A percentile compares a stretch with the other conserved stretches of the same genome.
Conservation (phyloP, 2,329 filamentous ascomycete genomes). For the Fusarium chlamydosporum region DNA sequence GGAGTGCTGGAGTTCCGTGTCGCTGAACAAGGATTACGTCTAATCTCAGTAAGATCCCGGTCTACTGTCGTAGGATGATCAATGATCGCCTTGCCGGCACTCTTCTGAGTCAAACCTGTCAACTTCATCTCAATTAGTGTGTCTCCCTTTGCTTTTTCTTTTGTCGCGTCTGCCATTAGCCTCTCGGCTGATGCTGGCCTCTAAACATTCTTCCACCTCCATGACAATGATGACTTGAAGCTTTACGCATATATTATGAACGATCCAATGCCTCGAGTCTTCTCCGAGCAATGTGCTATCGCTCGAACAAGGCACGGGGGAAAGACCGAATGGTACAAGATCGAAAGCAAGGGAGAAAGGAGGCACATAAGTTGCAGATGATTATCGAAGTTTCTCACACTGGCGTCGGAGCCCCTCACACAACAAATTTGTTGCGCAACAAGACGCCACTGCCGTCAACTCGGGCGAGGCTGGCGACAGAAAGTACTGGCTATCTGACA, state of each 20-base stretch:
- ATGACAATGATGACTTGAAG: slow-evolving; percentile 12
- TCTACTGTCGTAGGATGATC: slow-evolving; percentile 42
- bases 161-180: slow-evolving; percentile 33
- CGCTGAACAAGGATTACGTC: slow-evolving; percentile 44
- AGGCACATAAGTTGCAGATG: slow-evolving; percentile 18
- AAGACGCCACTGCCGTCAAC: slow-evolving; percentile 41
- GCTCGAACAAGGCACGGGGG: background rate
- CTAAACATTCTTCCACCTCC: slow-evolving; percentile 23
- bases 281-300: slow-evolving; percentile 7
- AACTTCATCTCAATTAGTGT: slow-evolving; percentile 48
- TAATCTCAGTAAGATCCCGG: slow-evolving; percentile 32
- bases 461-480: slow-evolving; percentile 8
- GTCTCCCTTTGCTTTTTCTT: slow-evolving; percentile 43
- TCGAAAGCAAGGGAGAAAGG: slow-evolving; percentile 22
- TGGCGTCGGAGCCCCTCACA: slow-evolving; percentile 36
- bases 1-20: slow-evolving; percentile 40
- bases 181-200: slow-evolving; percentile 38
- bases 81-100: slow-evolving; percentile 46
- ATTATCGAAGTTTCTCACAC: slow-evolving; percentile 27
- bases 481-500: slow-evolving; percentile 20
- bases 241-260: slow-evolving; percentile 13
- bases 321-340: background rate
- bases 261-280: slow-evolving; percentile 10
- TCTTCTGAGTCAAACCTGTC: slow-evolving; percentile 52
- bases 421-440: slow-evolving; percentile 28